Percentiles rank a stretch among this genome's conserved stretches.
Conservation (phyloP, 805 yeast genomes). For the Ogataea pini region DNA sequence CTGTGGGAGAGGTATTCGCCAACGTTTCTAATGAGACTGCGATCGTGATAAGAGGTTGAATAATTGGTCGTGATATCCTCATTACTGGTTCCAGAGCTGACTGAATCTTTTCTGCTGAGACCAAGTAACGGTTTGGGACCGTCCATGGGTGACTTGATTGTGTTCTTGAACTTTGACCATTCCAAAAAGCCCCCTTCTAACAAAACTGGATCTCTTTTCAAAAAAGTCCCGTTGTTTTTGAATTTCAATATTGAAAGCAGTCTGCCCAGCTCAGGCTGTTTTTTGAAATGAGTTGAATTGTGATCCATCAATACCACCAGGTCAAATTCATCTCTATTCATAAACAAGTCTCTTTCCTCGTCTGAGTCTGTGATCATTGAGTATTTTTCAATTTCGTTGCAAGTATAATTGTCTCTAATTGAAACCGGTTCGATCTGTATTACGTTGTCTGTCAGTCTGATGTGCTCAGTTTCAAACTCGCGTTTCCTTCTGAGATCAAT, state of each 20-base stretch:
- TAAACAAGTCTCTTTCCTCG: slow-evolving; percentile 55
- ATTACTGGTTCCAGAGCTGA: slow-evolving; percentile 14
- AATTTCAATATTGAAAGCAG: slow-evolving; percentile 40
- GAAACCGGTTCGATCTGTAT: slow-evolving; percentile 78
- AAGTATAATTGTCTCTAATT: slow-evolving; percentile 50
- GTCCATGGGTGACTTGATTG: slow-evolving; percentile 24
- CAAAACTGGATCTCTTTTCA: slow-evolving; percentile 44
- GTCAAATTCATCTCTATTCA: slow-evolving; percentile 54
- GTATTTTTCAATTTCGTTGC: slow-evolving; percentile 64
- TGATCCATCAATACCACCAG: slow-evolving; percentile 66
- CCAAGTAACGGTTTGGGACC: slow-evolving; percentile 23
- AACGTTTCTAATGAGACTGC: slow-evolving; percentile 23
- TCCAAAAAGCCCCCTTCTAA: slow-evolving; percentile 64
- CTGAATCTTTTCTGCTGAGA: slow-evolving; percentile 14
- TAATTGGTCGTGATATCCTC: slow-evolving; percentile 16
- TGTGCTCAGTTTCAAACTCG: slow-evolving; percentile 64
- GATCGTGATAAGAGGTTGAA: slow-evolving; percentile 19
- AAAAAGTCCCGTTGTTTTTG: slow-evolving; percentile 38
- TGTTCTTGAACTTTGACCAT: slow-evolving; percentile 44
- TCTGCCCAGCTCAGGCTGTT: slow-evolving; percentile 29
- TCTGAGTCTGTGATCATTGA: slow-evolving; percentile 59
- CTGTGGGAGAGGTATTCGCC: slow-evolving; percentile 23
- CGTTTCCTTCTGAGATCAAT: slow-evolving; percentile 69
- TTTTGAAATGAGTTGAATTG: slow-evolving; percentile 29
- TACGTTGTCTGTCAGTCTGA: slow-evolving; percentile 51